Conservation (phyloP, 2,329 filamentous ascomycete genomes). For the Trichoderma semiorbis region DNA sequence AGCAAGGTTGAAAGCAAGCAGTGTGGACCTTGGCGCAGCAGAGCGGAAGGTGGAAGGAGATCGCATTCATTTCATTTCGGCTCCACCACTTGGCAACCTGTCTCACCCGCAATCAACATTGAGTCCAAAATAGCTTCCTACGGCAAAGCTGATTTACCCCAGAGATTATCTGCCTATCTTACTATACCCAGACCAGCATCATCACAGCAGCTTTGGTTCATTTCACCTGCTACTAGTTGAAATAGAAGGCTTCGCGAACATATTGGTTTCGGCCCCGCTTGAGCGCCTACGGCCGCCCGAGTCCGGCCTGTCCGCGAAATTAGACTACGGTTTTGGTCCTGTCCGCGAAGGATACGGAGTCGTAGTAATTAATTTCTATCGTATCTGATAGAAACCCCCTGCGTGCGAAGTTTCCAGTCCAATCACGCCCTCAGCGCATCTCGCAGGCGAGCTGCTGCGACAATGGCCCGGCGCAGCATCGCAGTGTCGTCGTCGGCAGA, state of each 20-base stretch:
- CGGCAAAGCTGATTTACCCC: slow-evolving; percentile 7
- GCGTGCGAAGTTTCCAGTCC: slow-evolving; percentile 3
- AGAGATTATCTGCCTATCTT: slow-evolving; percentile 4
- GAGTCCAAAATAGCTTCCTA: not conserved
- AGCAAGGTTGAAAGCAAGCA: slow-evolving; percentile 9
- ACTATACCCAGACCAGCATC: slow-evolving; percentile 15
- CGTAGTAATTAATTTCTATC: slow-evolving; percentile 12
- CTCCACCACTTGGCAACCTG: not conserved
- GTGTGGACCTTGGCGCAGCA: slow-evolving; percentile 4
- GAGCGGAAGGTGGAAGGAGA: slow-evolving; percentile 8
- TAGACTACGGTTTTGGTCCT: slow-evolving; percentile 14
- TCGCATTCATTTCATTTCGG: slow-evolving; percentile 16
- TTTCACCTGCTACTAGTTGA: slow-evolving; percentile 5
- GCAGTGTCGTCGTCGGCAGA: not conserved
- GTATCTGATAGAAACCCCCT: slow-evolving; percentile 18
- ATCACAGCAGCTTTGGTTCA: slow-evolving; percentile 6
- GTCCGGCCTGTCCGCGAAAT: slow-evolving; percentile 23
- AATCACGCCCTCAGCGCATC: not conserved
- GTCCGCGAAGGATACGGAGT: not conserved
- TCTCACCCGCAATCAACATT: slow-evolving; percentile 6
- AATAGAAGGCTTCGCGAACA: slow-evolving; percentile 8
- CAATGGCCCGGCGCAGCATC: slow-evolving; percentile 3
- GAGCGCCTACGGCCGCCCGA: not conserved
- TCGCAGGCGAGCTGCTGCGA: not conserved
- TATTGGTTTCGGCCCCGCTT: slow-evolving; percentile 6